Evolutionary conservation across 1,139 yeast species (phyloP), one percentile per base, ranked within the genome.

Genomic region (Nadsonia commutata): DNA sequence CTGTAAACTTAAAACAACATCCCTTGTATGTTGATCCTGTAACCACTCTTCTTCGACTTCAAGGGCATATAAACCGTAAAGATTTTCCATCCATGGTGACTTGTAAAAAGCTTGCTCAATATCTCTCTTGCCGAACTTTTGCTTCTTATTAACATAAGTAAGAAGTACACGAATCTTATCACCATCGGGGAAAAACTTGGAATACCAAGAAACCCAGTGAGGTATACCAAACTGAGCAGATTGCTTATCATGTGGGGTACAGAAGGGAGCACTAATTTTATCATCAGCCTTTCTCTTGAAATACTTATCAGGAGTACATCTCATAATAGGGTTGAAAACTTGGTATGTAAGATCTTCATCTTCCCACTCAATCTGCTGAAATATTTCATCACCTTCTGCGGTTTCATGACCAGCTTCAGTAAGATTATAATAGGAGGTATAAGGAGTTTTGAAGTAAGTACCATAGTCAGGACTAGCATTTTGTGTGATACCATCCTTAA

Each of bases 231-330:
- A 59, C 49, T 72, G 70, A 62, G 80, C 67, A 37, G 63, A 66
- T 13, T 67, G 56, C 48, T 75, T 70, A 51, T 82, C 90, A 31
- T 65, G 67, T 18, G 95, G 95, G 21, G 82, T 74, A 60, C 95
- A 85, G 59, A 84, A 82, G 17, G 95, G 95, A 45, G 69, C 88
- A 36, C 84, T 72, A 0, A 61, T 48, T 38, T 48, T 48, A 49
- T 73, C 73, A 53, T 74, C 75, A 33, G 76, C 78, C 8, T 90
- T 90, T 58, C 77, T 81, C 52, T 71, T 72, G 55, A 67, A 69
- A 57, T 81, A 85, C 40, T 71, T 61, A 43, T 80, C 80, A 1
- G 95, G 95, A 2, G 88, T 81, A 63, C 95, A 85, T 61, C 95
- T 71, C 54, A 83, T 72, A 45, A 85, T 60, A 0, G 95, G 95